Evolutionary conservation across 2,329 filamentous ascomycete genomes (phyloP).

Genomic region (Sphaerostilbella broomeana): DNA sequence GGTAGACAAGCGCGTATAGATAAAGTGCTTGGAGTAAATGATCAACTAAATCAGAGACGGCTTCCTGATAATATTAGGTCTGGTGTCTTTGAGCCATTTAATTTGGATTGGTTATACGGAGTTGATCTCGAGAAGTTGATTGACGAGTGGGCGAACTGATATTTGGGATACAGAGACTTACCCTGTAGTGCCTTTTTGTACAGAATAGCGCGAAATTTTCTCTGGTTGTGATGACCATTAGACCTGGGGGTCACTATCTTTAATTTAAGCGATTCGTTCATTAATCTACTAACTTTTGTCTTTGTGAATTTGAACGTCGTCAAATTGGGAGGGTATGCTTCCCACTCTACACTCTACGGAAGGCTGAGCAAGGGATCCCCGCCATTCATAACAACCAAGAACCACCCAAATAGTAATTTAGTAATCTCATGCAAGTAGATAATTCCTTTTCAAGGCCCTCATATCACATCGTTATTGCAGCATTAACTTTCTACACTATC

Average conservation of each 20-base stretch:
- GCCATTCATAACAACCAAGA: too few species aligned
- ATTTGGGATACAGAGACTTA: neutral
- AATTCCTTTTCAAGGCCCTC: neutral
- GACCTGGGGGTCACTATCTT: too few species aligned
- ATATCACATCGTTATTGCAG: conserved; percentile 11
- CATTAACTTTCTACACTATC: conserved; percentile 17
- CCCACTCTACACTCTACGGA: too few species aligned
- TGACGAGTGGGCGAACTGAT: conserved; percentile 16
- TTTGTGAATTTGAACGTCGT: too few species aligned
- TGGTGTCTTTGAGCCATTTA: conserved; percentile 21
- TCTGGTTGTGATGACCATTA: too few species aligned
- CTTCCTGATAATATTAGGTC: conserved; percentile 31
- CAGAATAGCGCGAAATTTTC: too few species aligned
- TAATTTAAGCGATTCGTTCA: too few species aligned
- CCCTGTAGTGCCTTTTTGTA: neutral
- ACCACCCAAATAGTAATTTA: too few species aligned
- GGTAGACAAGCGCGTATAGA: conserved; percentile 42
- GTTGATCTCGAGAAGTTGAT: conserved; percentile 32
- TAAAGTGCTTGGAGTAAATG: conserved; percentile 40
- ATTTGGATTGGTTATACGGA: conserved; percentile 38
- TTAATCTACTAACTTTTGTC: too few species aligned
- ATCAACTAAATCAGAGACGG: conserved; percentile 40
- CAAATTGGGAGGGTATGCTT: too few species aligned
- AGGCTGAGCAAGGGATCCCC: too few species aligned
- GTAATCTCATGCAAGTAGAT: too few species aligned